These are phyloP conservation scores for Chloris gayana DNA, from an alignment of 176 grass and related monocot species.

Conservation along the genomic window DNA sequence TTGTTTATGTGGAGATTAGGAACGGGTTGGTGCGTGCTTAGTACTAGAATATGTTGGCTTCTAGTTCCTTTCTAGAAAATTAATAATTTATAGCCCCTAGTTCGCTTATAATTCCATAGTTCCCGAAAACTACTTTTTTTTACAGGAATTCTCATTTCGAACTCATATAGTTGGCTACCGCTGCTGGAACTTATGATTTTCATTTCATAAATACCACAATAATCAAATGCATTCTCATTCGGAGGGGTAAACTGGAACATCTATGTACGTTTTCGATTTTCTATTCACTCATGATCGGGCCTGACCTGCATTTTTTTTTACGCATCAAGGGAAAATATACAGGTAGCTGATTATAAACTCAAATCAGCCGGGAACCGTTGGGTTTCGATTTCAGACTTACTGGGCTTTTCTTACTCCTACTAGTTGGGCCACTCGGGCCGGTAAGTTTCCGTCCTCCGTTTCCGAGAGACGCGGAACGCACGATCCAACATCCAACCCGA, in stretches of 20 bases:
- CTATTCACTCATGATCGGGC: too few relatives aligned
- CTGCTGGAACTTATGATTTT: not conserved
- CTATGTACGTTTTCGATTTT: too few relatives aligned
- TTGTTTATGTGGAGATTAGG: not conserved
- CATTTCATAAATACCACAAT: too few relatives aligned
- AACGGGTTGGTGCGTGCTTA: not conserved
- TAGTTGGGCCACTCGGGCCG: not conserved
- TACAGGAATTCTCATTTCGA: not conserved
- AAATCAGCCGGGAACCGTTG: too few relatives aligned
- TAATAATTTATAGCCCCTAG: not conserved
- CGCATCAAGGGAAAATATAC: too few relatives aligned
- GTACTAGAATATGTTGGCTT: conserved; percentile 24
- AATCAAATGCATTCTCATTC: too few relatives aligned
- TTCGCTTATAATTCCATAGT: not conserved
- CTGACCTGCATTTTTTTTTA: too few relatives aligned
- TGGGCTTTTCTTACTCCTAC: too few relatives aligned
- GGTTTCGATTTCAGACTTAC: too few relatives aligned
- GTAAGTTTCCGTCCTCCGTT: not conserved
- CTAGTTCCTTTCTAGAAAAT: conserved; percentile 12
- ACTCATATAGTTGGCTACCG: not conserved
- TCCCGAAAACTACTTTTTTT: not conserved
- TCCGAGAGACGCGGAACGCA: not conserved
- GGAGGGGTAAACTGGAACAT: too few relatives aligned
- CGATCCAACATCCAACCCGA: not conserved
- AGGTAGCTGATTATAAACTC: too few relatives aligned